These are phyloP conservation scores for Phialophora chinensis DNA, from an alignment of 2,329 filamentous ascomycete genomes.

Conservation along the genomic window DNA sequence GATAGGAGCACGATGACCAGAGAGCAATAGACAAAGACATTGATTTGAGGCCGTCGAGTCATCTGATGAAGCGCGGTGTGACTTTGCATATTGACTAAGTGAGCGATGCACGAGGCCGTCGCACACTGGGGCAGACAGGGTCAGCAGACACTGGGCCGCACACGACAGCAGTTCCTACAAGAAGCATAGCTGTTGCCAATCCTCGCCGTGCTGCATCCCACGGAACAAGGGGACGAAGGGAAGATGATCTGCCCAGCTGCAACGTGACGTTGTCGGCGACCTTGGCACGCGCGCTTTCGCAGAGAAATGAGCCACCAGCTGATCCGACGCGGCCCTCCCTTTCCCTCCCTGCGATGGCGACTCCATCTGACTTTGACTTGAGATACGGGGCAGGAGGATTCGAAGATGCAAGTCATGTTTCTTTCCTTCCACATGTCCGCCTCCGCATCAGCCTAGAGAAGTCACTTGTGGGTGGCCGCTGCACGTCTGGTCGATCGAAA, in stretches of 20 bases:
- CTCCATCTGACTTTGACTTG: neutral
- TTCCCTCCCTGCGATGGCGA: neutral
- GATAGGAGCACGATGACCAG: neutral
- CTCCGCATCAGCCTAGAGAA: neutral
- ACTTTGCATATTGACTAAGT: neutral
- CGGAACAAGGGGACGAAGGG: no score
- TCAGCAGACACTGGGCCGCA: neutral
- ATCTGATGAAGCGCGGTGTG: neutral
- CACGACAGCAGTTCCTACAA: neutral
- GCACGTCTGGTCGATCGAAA: neutral
- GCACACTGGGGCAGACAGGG: no score
- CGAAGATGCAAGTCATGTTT: slow-evolving; percentile 4
- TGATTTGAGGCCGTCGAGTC: neutral
- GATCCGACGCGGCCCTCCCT: neutral
- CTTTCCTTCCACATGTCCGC: slow-evolving; percentile 6
- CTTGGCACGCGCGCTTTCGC: neutral
- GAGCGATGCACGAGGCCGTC: neutral
- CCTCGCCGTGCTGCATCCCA: no score
- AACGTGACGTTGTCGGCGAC: neutral
- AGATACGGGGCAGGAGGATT: neutral
- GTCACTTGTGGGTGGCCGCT: neutral
- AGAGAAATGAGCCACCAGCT: slow-evolving; percentile 1
- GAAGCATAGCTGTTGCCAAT: neutral
- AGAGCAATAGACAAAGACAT: neutral
- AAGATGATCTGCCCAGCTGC: neutral